Evolutionary conservation across 2,329 filamentous ascomycete genomes (phyloP), one percentile per base, ranked within the genome.

Genomic region (Xylariales sp.): DNA sequence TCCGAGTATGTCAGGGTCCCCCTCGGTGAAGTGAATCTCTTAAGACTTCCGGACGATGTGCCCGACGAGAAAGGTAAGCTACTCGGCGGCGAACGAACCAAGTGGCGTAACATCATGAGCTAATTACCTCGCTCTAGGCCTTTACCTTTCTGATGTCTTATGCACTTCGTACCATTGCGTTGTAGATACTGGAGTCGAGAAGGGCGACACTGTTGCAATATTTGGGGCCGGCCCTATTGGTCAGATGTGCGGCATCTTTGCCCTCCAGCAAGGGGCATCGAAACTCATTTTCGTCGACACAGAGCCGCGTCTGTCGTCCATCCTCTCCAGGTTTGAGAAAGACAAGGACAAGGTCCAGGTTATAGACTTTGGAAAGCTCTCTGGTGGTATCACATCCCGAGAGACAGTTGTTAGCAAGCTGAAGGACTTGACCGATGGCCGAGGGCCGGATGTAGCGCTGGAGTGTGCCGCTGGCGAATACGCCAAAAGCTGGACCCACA

Each of bases 61-160:
- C 85, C 88, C 0, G 88, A 95, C 53, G 89, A 95, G 67, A 89
- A 91, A 65, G 85, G n/a, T n/a, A n/a, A n/a, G n/a, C n/a, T n/a
- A n/a, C n/a, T n/a, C n/a, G n/a, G n/a, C n/a, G n/a, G n/a, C n/a
- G n/a, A n/a, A n/a, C n/a, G n/a, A n/a, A n/a, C n/a, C n/a, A n/a
- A n/a, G n/a, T n/a, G n/a, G n/a, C n/a, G n/a, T n/a, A n/a, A n/a
- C n/a, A n/a, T n/a, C n/a, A n/a, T n/a, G n/a, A n/a, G n/a, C n/a
- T n/a, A n/a, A n/a, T n/a, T n/a, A n/a, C n/a, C n/a, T n/a, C n/a
- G n/a, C n/a, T n/a, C n/a, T n/a, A n/a, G n/a, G 70, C 0, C 69
- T 95, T 1, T 95, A 79, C 59, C 72, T 95, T 2, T 89, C 84
- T 2, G 89, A 95, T 56, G 87, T 94, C 1, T 61, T 95, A 3